Base-by-base conservation (phyloP, 2,329 filamentous ascomycete species). In the Rhytidhysteron rufulum region DNA sequence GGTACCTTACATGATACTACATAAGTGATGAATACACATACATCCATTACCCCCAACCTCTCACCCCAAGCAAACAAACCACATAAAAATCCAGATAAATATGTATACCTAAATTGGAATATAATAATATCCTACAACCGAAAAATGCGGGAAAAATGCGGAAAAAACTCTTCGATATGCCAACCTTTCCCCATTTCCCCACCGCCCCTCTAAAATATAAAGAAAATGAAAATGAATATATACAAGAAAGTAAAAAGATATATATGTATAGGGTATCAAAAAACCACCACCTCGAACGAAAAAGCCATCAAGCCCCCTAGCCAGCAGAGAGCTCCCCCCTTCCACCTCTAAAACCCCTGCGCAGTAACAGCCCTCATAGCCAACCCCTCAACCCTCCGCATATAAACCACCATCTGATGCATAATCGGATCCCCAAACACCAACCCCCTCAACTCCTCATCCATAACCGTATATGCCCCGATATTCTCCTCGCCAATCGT, bases 391-490 rank as follows among this genome's bases (percentile, higher is more conserved):
- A 94, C 78, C 39, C 88, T 69, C 16, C 74, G 77, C 11, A 79
- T 79, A 64, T 95, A 95, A 16, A 93, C 57, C 43, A 72, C 79
- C 88, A 95, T 94, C 51, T 82, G 73, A 67, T 94, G 88, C 59
- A 82, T 85, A 31, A 88, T 71, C 0, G 86, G 85, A 59, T 95
- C 88, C 0, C 88, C 88, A 77, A 88, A 95, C 4, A 95, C 72
- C 0, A 89, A 76, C 2, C 72, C 75, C 18, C 84, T 71, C 37
- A 95, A 63, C 56, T 86, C 72, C 31, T 83, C 78, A 48, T 93
- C 85, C 0, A 71, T 77, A 7, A 83, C 77, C 8, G 82, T 74
- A 45, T 83, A 82, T 2, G 86, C 86, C 34, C 86, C 77, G 0
- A 89, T 77, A 4, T 80, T 78, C 35, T 57, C 56, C 19, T 57